A percentile compares a stretch with the other conserved stretches of the same genome.
Evolutionary conservation across 257 asterid species (phyloP).

Genomic region (Solanum chmielewskii): DNA sequence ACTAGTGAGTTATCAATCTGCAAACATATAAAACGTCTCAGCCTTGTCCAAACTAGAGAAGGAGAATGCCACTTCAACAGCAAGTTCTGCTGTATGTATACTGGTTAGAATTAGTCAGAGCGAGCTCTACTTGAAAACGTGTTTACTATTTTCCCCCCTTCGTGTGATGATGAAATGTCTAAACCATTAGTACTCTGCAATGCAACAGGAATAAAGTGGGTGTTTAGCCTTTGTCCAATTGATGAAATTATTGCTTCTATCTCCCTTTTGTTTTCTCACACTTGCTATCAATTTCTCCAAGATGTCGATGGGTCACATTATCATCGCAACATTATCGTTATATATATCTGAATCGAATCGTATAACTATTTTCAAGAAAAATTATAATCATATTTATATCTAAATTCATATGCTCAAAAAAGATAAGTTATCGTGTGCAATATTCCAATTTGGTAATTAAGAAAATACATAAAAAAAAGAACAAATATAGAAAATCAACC

Average conservation of each 20-base stretch:
- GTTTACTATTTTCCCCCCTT: not conserved
- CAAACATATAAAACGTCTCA: too few relatives aligned
- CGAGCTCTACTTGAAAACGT: too few relatives aligned
- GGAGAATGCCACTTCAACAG: too few relatives aligned
- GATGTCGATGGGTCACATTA: constrained; percentile 71
- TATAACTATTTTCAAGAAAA: too few relatives aligned
- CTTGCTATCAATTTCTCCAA: too few relatives aligned
- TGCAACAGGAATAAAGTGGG: constrained; percentile 52
- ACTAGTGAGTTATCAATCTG: too few relatives aligned
- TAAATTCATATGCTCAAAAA: too few relatives aligned
- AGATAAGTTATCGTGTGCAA: too few relatives aligned
- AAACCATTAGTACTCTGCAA: constrained; percentile 17
- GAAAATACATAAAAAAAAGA: not conserved
- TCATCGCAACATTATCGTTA: not conserved
- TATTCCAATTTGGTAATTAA: not conserved
- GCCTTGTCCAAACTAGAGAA: too few relatives aligned
- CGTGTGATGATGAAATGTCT: constrained; percentile 26
- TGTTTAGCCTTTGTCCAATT: constrained; percentile 37
- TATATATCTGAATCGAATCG: not conserved
- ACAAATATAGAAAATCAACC: not conserved
- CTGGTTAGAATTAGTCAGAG: too few relatives aligned
- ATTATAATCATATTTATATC: too few relatives aligned
- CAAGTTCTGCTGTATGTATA: too few relatives aligned
- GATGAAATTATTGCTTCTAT: constrained; percentile 36
- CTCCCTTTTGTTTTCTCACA: constrained; percentile 34